Evolutionary conservation across 768 basidiomycete species (phyloP).

Genomic region (Myochromella boudieri): DNA sequence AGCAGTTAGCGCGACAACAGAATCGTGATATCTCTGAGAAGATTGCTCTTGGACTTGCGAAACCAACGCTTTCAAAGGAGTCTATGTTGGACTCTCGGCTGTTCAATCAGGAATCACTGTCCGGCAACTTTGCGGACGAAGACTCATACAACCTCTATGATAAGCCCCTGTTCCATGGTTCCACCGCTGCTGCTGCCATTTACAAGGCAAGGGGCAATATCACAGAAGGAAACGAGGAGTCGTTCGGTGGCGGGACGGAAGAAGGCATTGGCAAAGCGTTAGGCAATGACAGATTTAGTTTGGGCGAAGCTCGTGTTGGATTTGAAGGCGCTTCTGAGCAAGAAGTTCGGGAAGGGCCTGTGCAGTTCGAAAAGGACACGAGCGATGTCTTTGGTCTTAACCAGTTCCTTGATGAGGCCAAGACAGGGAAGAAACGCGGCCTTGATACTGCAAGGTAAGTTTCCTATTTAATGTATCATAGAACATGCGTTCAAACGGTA

Average conservation of each 20-base stretch:
- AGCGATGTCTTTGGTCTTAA: slow-evolving; percentile 97
- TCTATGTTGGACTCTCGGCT: slow-evolving; percentile 95
- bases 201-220: slow-evolving; percentile 95
- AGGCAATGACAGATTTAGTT: slow-evolving; percentile 89
- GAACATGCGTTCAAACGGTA: not conserved
- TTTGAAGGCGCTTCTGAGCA: slow-evolving; percentile 90
- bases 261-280: slow-evolving; percentile 91
- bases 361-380: slow-evolving; percentile 98
- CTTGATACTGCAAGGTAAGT: slow-evolving; percentile 75
- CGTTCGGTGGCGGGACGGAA: slow-evolving; percentile 92
- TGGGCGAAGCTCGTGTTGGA: slow-evolving; percentile 81
- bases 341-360: slow-evolving; percentile 88
- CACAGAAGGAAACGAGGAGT: slow-evolving; percentile 81
- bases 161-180: slow-evolving; percentile 92
- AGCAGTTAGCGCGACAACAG: slow-evolving; percentile 92
- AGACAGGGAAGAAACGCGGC: slow-evolving; percentile 90
- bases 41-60: slow-evolving; percentile 95
- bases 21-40: slow-evolving; percentile 99
- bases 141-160: slow-evolving; percentile 97
- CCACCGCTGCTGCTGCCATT: slow-evolving; percentile 97
- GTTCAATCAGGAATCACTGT: slow-evolving; percentile 94
- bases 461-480: not conserved
- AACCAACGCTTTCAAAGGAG: slow-evolving; percentile 95
- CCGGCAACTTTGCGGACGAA: slow-evolving; percentile 81
- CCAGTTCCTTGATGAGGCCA: slow-evolving; percentile 96